phyloP scores from a whole-genome alignment of 164 flowering plant genomes.

The Amborella trichopoda region DNA sequence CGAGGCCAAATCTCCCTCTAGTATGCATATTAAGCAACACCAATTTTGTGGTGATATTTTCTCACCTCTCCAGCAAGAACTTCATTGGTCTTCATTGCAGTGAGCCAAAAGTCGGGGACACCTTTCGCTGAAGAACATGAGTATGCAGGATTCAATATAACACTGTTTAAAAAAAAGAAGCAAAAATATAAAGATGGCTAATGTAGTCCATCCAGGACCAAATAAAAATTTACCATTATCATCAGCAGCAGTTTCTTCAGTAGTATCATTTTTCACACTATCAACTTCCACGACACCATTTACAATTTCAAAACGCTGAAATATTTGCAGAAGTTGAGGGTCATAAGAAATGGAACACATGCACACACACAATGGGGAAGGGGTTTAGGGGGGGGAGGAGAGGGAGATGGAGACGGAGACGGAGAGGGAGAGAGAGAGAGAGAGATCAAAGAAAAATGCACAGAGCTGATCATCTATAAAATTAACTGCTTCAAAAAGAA shows the following conservation, averaged over 20 bases:
- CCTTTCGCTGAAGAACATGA: constrained; percentile 42
- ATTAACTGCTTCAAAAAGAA: no score
- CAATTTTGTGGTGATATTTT: background rate
- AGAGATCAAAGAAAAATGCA: no score
- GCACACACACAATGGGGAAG: background rate
- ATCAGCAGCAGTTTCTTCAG: constrained; percentile 3
- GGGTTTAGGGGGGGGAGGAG: no score
- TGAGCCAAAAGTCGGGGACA: constrained; percentile 85
- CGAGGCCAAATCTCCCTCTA: no score
- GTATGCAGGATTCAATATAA: background rate
- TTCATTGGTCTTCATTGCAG: constrained; percentile 77
- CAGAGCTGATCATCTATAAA: no score
- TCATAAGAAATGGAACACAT: background rate
- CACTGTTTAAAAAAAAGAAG: no score
- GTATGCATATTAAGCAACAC: no score
- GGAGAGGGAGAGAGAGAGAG: no score
- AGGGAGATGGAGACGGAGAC: no score
- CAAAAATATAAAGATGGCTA: no score
- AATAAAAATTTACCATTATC: constrained; percentile 3
- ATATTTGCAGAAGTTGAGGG: background rate
- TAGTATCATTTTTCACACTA: constrained; percentile 2
- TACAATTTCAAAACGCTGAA: constrained; percentile 10
- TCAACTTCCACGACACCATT: constrained; percentile 13
- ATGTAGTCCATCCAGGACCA: background rate
- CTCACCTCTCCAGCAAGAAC: constrained; percentile 62